These are phyloP conservation scores for Helotiales sp. DNA, from an alignment of 2,329 filamentous ascomycete species.

Conservation along the genomic window DNA sequence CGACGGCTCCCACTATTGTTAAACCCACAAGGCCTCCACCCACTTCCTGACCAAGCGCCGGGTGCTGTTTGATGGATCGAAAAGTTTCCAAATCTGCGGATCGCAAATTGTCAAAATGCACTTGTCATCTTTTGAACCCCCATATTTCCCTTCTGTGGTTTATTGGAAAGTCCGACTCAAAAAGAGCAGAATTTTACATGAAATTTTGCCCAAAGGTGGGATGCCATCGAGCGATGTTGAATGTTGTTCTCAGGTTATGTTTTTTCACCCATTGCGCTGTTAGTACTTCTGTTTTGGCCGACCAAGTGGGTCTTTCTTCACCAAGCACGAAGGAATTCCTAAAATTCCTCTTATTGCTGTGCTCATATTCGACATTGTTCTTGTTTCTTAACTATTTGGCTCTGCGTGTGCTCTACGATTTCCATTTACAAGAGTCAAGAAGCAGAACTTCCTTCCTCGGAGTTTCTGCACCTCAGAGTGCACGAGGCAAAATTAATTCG, in stretches of 20 bases:
- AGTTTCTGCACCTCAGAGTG: too few relatives aligned
- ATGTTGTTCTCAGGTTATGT: neutral
- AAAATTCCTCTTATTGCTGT: neutral
- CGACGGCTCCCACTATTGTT: slow-evolving; percentile 31
- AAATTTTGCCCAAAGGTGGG: too few relatives aligned
- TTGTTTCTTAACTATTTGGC: too few relatives aligned
- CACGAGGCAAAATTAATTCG: too few relatives aligned
- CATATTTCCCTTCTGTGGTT: neutral
- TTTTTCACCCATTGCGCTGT: neutral
- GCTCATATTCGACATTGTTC: too few relatives aligned
- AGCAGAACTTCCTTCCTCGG: too few relatives aligned
- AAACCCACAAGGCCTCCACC: slow-evolving; percentile 20
- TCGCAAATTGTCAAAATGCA: too few relatives aligned
- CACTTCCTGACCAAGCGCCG: slow-evolving; percentile 55
- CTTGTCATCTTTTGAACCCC: too few relatives aligned
- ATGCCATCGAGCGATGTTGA: neutral
- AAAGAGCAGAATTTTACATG: neutral
- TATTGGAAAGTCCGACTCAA: neutral
- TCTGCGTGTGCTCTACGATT: too few relatives aligned
- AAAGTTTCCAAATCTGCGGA: too few relatives aligned
- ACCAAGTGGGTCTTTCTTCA: neutral
- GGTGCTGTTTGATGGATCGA: neutral
- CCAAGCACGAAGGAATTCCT: neutral
- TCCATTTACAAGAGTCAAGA: too few relatives aligned
- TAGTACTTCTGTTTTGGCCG: neutral